These are phyloP conservation scores for Pichia cabralensis DNA, from an alignment of 805 yeast species.

Conservation along the genomic window DNA sequence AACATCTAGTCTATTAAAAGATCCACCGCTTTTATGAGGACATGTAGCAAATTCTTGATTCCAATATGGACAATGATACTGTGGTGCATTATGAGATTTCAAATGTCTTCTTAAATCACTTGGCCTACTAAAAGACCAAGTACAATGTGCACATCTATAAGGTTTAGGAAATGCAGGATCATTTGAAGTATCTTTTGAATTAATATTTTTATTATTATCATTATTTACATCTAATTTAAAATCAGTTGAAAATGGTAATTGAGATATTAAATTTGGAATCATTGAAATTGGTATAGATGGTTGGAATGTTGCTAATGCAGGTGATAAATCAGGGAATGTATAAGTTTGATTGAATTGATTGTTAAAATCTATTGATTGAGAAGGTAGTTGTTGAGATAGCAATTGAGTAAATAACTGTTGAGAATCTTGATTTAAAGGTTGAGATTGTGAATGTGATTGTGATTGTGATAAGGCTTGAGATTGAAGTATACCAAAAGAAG, in stretches of 20 bases:
- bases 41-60: conserved; percentile 51
- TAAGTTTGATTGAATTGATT: background rate
- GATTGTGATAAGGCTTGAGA: too few relatives aligned
- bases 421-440: background rate
- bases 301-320: conserved; percentile 3
- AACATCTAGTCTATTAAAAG: conserved; percentile 66
- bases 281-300: background rate
- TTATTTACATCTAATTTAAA: background rate
- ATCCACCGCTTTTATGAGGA: conserved; percentile 62
- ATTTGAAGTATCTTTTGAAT: conserved; percentile 3
- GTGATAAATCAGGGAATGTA: background rate
- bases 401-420: background rate
- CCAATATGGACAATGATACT: conserved; percentile 68
- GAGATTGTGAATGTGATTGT: too few relatives aligned
- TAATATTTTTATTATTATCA: background rate
- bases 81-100: conserved; percentile 57
- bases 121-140: conserved; percentile 62
- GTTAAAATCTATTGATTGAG: too few relatives aligned
- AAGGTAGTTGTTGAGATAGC: too few relatives aligned
- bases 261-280: conserved; percentile 1
- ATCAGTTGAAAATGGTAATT: background rate
- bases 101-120: conserved; percentile 61
- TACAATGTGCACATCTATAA: conserved; percentile 38
- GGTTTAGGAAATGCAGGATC: conserved; percentile 4
- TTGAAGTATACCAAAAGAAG: background rate